Evolutionary conservation across 78 protist species (phyloP), one percentile per base, ranked within the genome.

Genomic region (Fonticula alba): DNA sequence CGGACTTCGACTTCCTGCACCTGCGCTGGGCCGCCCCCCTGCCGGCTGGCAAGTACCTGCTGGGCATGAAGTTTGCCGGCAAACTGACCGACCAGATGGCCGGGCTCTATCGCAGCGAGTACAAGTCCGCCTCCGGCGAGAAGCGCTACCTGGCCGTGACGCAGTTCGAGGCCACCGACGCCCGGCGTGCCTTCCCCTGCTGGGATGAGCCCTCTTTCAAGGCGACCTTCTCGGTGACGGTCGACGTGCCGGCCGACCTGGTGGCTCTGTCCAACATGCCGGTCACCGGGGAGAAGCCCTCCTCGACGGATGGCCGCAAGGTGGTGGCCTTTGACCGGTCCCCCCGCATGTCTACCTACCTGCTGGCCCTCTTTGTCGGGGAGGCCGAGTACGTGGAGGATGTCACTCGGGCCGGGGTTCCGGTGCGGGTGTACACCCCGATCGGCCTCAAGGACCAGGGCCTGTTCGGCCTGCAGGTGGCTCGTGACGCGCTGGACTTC

Each of bases 91-190:
- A 82, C 65, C 24, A 69, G 37, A 9, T 79, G 78, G 54, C 53
- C 19, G 88, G 88, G 22, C 71, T 83, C 66, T 83, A 83, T 72
- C 71, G 82, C 41, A 32, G 71, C 19, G 9, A 24, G 57, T 83
- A 71, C 74, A 68, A 14, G 38, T 1, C 17, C 1, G 68, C 4
- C 50, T n/a, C 61, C 46, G 64, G 37, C 24, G 62, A 37, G 41
- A 24, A 17, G 27, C 49, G 53, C 33, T 66, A 64, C 32, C 64
- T 87, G 55, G 86, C 73, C 24, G 57, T 71, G n/a, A 82, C 96
- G 24, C 96, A 91, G 78, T 86, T 83, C 26, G 96, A 91, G 78
- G 64, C 91, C 15, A 72, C 86, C 2, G 87, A 82, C 51, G 83
- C 86, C 11, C 61, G 96, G 24, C 41, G 78, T 4, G 78, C 86